A percentile compares a stretch with the other conserved stretches of the same genome.
Evolutionary conservation across 306 rosid genomes (phyloP).

Genomic region (Clitoria ternatea): DNA sequence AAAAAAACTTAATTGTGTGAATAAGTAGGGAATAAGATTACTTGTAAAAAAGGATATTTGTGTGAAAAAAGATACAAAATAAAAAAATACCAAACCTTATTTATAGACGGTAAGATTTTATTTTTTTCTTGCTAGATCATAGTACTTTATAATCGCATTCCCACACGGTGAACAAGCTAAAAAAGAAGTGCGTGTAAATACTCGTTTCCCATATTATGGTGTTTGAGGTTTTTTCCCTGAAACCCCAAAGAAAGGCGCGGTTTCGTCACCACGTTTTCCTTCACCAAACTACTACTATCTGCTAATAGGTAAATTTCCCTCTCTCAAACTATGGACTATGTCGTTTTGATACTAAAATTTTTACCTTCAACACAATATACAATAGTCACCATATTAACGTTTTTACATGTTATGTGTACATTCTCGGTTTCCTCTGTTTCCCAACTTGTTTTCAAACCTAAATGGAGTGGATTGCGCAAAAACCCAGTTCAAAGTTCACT

Average conservation of each 20-base stretch:
- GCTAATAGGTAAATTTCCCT: slow-evolving; percentile 1
- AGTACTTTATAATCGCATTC: too few relatives aligned
- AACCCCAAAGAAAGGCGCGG: slow-evolving; percentile 42
- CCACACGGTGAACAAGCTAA: too few relatives aligned
- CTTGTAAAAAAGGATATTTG: too few relatives aligned
- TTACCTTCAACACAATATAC: too few relatives aligned
- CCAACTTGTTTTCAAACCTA: background rate
- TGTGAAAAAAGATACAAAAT: too few relatives aligned
- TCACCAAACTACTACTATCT: background rate
- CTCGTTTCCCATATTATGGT: background rate
- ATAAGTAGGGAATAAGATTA: too few relatives aligned
- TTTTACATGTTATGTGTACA: background rate
- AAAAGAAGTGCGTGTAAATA: slow-evolving; percentile 26
- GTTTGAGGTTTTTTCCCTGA: slow-evolving; percentile 27
- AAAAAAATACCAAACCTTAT: too few relatives aligned
- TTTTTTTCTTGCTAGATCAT: too few relatives aligned
- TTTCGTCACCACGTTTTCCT: slow-evolving; percentile 16
- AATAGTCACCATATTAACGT: too few relatives aligned
- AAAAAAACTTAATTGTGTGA: too few relatives aligned
- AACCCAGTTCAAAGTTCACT: slow-evolving; percentile 13
- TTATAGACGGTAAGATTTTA: too few relatives aligned
- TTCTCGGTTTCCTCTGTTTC: background rate
- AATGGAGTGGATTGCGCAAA: background rate
- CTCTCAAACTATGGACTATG: background rate
- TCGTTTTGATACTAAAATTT: background rate